Evolutionary conservation across 2,329 filamentous ascomycete species (phyloP).

Genomic region (Biscogniauxia marginata): DNA sequence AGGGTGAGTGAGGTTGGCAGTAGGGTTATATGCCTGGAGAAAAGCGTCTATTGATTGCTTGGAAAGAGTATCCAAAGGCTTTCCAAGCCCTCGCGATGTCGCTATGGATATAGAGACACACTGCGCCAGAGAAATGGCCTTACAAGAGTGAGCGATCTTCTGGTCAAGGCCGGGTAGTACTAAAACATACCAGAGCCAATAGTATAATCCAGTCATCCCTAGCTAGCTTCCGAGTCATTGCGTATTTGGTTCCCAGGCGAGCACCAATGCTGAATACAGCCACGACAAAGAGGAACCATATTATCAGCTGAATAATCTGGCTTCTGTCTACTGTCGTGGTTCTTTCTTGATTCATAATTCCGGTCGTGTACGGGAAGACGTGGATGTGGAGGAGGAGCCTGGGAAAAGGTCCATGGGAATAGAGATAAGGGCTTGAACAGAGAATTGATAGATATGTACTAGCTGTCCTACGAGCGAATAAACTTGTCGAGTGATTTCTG

Average conservation of each 20-base stretch:
- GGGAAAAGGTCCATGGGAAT: too few relatives aligned
- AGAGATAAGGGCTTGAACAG: too few relatives aligned
- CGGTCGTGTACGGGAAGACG: too few relatives aligned
- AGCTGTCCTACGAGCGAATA: too few relatives aligned
- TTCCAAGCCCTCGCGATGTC: constrained; percentile 20
- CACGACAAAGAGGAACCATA: constrained; percentile 21
- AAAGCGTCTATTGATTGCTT: constrained; percentile 9
- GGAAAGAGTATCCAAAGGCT: constrained; percentile 9
- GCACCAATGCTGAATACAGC: constrained; percentile 12
- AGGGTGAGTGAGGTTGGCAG: too few relatives aligned
- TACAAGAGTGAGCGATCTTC: background rate
- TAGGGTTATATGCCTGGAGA: constrained; percentile 19
- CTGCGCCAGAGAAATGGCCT: constrained; percentile 21
- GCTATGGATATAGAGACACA: constrained; percentile 22
- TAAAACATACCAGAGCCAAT: constrained; percentile 17
- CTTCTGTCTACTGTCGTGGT: constrained; percentile 13
- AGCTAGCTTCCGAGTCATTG: constrained; percentile 15
- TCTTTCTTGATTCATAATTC: too few relatives aligned
- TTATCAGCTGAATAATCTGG: constrained; percentile 16
- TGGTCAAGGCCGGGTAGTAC: background rate
- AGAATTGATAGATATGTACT: too few relatives aligned
- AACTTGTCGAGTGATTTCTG: too few relatives aligned
- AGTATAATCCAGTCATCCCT: constrained; percentile 23
- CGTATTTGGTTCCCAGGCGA: constrained; percentile 20
- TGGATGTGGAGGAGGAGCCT: too few relatives aligned